phyloP scores from a whole-genome alignment of 106 monocot species.

The Dactylorhiza incarnata region DNA sequence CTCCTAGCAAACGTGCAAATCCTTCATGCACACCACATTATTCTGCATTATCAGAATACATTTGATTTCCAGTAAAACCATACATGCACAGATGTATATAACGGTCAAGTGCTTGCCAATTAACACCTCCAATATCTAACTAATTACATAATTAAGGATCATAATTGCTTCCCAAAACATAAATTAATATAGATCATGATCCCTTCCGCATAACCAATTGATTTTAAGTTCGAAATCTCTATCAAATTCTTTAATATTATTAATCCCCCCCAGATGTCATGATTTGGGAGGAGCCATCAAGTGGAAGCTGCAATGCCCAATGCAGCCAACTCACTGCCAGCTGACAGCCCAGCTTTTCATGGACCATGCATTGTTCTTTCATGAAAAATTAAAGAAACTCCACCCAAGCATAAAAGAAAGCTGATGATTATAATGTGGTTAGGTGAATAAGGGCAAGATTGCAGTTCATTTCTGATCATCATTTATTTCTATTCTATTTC shows the following conservation, averaged over 20 bases:
- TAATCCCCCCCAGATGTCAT: neutral
- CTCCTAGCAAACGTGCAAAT: constrained; percentile 8
- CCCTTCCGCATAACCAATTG: neutral
- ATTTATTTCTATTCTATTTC: too few species aligned
- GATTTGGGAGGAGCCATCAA: neutral
- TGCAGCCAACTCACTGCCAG: neutral
- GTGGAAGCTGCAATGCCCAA: neutral
- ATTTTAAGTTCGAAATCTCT: neutral
- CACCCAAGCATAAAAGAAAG: neutral
- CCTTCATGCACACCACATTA: neutral
- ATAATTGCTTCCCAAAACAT: neutral
- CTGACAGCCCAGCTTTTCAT: neutral
- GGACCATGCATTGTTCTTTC: neutral
- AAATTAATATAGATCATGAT: neutral
- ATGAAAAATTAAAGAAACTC: neutral
- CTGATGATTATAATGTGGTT: neutral
- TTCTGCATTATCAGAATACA: neutral
- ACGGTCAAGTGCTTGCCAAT: neutral
- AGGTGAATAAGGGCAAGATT: too few species aligned
- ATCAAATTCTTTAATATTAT: neutral
- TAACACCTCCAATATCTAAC: neutral
- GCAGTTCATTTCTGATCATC: too few species aligned
- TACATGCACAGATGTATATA: neutral
- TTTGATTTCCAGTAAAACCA: neutral
- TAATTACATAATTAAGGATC: neutral